Percentiles rank a stretch among this genome's conserved stretches.
Evolutionary conservation across 2,329 filamentous ascomycete species (phyloP).

Genomic region (Sporothrix inflata): DNA sequence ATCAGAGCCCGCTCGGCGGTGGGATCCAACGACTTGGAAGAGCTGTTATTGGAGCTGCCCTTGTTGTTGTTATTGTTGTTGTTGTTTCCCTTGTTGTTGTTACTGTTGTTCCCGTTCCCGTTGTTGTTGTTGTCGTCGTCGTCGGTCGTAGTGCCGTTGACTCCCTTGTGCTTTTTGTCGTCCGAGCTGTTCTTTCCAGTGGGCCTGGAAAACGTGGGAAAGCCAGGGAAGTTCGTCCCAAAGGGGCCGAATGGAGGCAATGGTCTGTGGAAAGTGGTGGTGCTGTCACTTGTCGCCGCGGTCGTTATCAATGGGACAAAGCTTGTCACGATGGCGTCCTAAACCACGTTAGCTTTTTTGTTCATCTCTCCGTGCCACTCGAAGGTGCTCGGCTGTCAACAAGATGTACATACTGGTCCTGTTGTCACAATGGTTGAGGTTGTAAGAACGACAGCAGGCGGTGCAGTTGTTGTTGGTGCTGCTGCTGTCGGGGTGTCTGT

Average conservation of each 20-base stretch:
- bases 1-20: slow-evolving; percentile 41
- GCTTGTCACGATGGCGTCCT: slow-evolving; percentile 26
- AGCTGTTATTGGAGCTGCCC: slow-evolving; percentile 13
- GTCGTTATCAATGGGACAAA: slow-evolving; percentile 26
- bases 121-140: slow-evolving; percentile 2
- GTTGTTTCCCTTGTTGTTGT: slow-evolving; percentile 9
- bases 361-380: background rate
- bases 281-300: slow-evolving; percentile 3
- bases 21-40: slow-evolving; percentile 31
- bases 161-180: slow-evolving; percentile 27
- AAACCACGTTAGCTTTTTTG: background rate
- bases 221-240: slow-evolving; percentile 12
- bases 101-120: background rate
- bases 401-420: slow-evolving; percentile 7
- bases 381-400: background rate
- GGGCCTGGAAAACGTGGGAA: background rate
- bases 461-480: background rate
- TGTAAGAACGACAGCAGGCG: slow-evolving; percentile 10
- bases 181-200: background rate
- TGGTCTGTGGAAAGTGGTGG: slow-evolving; percentile 5
- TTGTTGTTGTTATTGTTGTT: background rate
- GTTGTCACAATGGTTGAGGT: slow-evolving; percentile 24
- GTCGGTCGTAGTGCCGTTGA: slow-evolving; percentile 4
- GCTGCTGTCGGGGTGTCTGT: slow-evolving; percentile 13
- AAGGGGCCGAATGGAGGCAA: background rate